Evolutionary conservation across 257 asterid genomes (phyloP).

Genomic region (Solanum microdontum): DNA sequence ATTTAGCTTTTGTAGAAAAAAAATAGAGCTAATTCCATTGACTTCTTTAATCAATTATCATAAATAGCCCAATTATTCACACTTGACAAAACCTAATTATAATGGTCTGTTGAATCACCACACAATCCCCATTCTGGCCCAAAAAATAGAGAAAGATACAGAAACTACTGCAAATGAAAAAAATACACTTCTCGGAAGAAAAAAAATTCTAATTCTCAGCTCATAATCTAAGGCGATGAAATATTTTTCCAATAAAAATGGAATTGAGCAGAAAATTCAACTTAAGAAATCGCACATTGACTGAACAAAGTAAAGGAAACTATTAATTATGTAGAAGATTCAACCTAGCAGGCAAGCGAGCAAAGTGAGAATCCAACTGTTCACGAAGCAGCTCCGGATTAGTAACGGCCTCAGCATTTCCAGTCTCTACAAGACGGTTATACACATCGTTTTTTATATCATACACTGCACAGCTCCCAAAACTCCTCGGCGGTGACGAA

Average conservation of each 20-base stretch:
- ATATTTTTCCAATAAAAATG: not conserved
- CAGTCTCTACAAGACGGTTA: constrained; percentile 50
- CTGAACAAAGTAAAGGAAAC: not conserved
- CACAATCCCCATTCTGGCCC: not conserved
- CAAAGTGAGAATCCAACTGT: constrained; percentile 72
- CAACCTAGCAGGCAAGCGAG: constrained; percentile 80
- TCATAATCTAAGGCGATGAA: not conserved
- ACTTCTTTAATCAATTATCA: not conserved
- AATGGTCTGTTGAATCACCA: not conserved
- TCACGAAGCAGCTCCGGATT: constrained; percentile 59
- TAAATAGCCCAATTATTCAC: not conserved
- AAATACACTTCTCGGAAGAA: not conserved
- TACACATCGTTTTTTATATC: constrained; percentile 60
- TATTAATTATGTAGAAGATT: not conserved
- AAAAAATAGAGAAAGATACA: not conserved
- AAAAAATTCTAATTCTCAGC: not conserved
- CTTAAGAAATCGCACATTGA: not conserved
- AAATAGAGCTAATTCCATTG: not conserved
- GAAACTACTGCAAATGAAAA: not conserved
- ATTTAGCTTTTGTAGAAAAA: not conserved
- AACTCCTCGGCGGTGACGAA: constrained; percentile 80
- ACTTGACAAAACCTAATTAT: not conserved
- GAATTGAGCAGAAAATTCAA: not conserved
- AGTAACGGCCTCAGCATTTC: constrained; percentile 48
- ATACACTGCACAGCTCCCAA: constrained; percentile 45